Conservation (phyloP, 768 basidiomycete genomes). For the Panaeolus papilionaceus region DNA sequence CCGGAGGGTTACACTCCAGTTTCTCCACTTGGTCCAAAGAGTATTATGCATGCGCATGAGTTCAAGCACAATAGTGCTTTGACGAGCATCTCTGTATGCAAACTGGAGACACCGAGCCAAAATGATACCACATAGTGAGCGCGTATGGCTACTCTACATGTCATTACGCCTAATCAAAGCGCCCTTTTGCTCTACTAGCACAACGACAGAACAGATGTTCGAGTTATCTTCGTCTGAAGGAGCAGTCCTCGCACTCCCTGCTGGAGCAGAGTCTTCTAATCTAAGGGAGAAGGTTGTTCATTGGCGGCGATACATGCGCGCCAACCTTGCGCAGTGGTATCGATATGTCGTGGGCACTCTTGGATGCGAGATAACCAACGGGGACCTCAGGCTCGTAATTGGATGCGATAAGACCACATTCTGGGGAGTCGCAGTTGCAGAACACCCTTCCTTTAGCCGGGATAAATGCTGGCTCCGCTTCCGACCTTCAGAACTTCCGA, state of each 20-base stretch:
- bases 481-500: not conserved
- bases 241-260: conserved; percentile 25
- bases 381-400: conserved; percentile 33
- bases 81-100: conserved; percentile 20
- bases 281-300: conserved; percentile 10
- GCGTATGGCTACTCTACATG: not conserved
- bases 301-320: conserved; percentile 8
- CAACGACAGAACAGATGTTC: conserved; percentile 12
- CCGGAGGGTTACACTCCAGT: conserved; percentile 29
- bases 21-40: conserved; percentile 14
- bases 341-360: conserved; percentile 19
- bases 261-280: conserved; percentile 20
- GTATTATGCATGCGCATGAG: not conserved
- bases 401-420: conserved; percentile 32
- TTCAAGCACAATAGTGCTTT: conserved; percentile 20
- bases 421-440: conserved; percentile 33
- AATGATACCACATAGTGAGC: conserved; percentile 9
- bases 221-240: conserved; percentile 22
- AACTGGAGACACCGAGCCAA: not conserved
- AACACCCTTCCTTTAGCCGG: no score
- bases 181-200: no score
- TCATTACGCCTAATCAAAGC: not conserved
- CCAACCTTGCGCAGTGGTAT: conserved; percentile 23
- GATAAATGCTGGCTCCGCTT: conserved; percentile 1
- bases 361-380: conserved; percentile 26